Conservation (phyloP, 306 rosid genomes). For the Castanospermum australe region DNA sequence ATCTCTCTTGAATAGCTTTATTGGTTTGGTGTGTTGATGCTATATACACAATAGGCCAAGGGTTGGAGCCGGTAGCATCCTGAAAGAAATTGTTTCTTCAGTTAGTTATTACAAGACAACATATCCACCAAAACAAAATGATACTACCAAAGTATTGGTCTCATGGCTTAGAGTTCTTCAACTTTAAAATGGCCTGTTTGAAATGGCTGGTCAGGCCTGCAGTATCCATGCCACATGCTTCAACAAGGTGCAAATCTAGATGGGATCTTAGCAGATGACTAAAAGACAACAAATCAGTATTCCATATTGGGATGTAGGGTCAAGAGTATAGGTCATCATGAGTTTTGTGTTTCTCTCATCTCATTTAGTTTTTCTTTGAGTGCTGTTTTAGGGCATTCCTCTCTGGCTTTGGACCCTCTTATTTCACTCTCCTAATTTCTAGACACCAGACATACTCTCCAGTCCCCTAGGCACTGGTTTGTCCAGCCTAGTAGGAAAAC, state of each 20-base stretch:
- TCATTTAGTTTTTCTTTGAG: background rate
- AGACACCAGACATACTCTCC: background rate
- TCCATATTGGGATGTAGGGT: slow-evolving; percentile 8
- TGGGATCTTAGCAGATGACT: background rate
- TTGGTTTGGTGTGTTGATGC: background rate
- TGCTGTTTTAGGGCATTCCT: background rate
- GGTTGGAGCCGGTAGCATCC: background rate
- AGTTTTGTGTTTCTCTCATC: background rate
- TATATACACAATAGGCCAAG: background rate
- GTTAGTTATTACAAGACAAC: background rate
- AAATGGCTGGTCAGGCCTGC: background rate
- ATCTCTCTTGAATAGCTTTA: background rate
- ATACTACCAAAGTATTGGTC: background rate
- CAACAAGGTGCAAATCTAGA: background rate
- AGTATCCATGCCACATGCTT: slow-evolving; percentile 4
- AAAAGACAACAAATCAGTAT: slow-evolving; percentile 15
- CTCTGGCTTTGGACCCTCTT: background rate
- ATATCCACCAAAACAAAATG: background rate
- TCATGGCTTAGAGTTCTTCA: background rate
- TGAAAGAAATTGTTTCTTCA: slow-evolving; percentile 9
- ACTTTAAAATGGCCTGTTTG: background rate
- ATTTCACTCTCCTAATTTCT: background rate
- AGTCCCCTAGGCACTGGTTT: background rate
- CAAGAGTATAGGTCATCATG: slow-evolving; percentile 8
- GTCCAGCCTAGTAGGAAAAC: background rate